A percentile compares a stretch with the other conserved stretches of the same genome.
These are phyloP conservation scores for Bruguiera gymnorhiza DNA, from an alignment of 345 rosid species.

Conservation along the genomic window DNA sequence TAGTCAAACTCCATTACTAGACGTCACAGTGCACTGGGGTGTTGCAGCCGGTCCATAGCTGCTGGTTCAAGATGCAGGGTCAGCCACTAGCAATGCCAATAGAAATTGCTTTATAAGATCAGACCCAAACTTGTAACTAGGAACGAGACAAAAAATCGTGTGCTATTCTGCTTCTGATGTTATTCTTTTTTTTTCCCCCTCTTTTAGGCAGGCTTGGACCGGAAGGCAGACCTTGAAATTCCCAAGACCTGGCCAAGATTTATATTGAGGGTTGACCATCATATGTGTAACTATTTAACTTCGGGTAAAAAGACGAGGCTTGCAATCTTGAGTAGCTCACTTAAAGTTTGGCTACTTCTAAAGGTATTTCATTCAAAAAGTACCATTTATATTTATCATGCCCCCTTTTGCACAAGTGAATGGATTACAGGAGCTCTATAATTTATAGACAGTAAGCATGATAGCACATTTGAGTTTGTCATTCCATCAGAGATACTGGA, in stretches of 20 bases:
- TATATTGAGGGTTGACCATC: slow-evolving; percentile 71
- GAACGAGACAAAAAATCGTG: background rate
- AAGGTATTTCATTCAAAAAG: slow-evolving; percentile 48
- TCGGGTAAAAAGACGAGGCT: slow-evolving; percentile 76
- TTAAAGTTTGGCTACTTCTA: slow-evolving; percentile 88
- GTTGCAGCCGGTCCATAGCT: too few relatives aligned
- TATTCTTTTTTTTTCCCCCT: background rate
- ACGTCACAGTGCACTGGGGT: too few relatives aligned
- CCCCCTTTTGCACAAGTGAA: background rate
- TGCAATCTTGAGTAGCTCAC: slow-evolving; percentile 84
- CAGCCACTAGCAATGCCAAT: too few relatives aligned
- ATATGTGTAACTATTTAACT: slow-evolving; percentile 84
- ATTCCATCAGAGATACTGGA: too few relatives aligned
- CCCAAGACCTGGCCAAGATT: slow-evolving; percentile 89
- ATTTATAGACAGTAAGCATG: background rate
- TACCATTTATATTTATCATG: slow-evolving; percentile 3
- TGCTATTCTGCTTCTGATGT: background rate
- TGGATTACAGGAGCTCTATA: background rate
- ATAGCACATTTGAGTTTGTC: too few relatives aligned
- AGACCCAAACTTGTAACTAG: background rate
- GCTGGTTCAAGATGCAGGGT: background rate
- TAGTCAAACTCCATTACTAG: too few relatives aligned
- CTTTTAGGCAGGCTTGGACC: slow-evolving; percentile 58
- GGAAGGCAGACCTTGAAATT: slow-evolving; percentile 58
- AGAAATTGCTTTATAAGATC: background rate